These are phyloP conservation scores for Dendryphion nanum DNA, from an alignment of 2,329 filamentous ascomycete genomes.

Conservation along the genomic window DNA sequence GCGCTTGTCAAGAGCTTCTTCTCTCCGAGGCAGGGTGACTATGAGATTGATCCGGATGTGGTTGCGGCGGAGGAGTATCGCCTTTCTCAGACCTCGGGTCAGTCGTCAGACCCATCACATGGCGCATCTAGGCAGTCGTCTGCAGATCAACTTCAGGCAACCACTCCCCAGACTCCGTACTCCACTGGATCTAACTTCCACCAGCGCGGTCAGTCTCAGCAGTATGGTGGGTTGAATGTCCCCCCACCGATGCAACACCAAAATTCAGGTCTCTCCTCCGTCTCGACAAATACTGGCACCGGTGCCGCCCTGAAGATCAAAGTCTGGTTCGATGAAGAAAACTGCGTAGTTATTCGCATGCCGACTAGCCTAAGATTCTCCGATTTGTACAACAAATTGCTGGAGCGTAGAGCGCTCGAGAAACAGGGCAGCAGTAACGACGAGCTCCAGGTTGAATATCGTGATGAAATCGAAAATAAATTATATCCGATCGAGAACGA, in stretches of 20 bases:
- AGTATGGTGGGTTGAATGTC: constrained; percentile 30
- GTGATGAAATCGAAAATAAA: constrained; percentile 76
- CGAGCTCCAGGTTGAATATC: constrained; percentile 76
- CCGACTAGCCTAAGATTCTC: constrained; percentile 75
- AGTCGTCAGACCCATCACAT: constrained; percentile 38
- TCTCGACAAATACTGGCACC: constrained; percentile 21
- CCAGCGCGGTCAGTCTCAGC: constrained; percentile 40
- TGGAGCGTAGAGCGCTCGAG: constrained; percentile 75
- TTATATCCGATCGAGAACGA: constrained; percentile 75
- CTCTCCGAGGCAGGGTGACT: constrained; percentile 83
- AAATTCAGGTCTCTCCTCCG: constrained; percentile 34
- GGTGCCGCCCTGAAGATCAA: constrained; percentile 74
- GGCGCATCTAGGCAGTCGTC: constrained; percentile 39
- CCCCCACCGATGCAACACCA: constrained; percentile 38
- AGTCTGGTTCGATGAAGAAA: constrained; percentile 81
- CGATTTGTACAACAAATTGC: constrained; percentile 79
- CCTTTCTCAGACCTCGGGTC: constrained; percentile 58
- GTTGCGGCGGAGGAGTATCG: constrained; percentile 67
- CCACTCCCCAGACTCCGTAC: constrained; percentile 35
- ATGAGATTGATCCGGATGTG: constrained; percentile 77
- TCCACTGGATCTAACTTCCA: constrained; percentile 39
- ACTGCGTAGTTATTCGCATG: constrained; percentile 88
- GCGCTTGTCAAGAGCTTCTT: constrained; percentile 88
- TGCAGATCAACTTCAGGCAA: constrained; percentile 38
- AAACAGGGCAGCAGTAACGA: constrained; percentile 47